These are phyloP conservation scores for Sporothrix inflata DNA, from an alignment of 2,329 filamentous ascomycete genomes.

Conservation along the genomic window DNA sequence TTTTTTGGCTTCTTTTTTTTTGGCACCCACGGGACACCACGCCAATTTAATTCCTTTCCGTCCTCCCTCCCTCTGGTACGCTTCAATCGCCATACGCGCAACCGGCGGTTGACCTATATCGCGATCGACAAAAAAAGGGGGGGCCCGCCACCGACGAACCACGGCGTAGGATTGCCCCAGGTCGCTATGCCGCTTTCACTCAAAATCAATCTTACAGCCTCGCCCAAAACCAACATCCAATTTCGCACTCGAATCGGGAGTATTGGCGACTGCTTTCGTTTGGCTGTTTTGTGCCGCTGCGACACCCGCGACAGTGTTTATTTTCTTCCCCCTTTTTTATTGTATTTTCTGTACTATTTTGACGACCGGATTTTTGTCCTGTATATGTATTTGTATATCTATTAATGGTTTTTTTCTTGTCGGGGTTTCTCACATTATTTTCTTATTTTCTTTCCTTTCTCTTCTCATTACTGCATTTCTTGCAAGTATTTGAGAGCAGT, in stretches of 20 bases:
- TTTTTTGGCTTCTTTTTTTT: not conserved
- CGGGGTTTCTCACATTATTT: not conserved
- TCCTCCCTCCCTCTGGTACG: not conserved
- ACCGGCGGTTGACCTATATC: conserved; percentile 14
- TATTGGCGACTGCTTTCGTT: not conserved
- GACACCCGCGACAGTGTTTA: not conserved
- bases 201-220: conserved; percentile 21
- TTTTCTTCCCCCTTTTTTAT: not conserved
- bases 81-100: conserved; percentile 4
- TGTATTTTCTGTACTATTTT: conserved; percentile 16
- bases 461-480: not conserved
- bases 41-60: conserved; percentile 3
- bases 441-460: not conserved
- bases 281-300: not conserved
- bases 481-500: not conserved
- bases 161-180: conserved; percentile 18
- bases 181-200: conserved; percentile 28
- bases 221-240: conserved; percentile 17
- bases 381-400: conserved; percentile 22
- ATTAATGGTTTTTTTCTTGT: not conserved
- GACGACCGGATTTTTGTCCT: not conserved
- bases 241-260: not conserved
- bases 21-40: not conserved
- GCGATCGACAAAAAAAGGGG: conserved; percentile 30
- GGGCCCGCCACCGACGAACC: not conserved